Conservation (phyloP, 768 basidiomycete genomes). For the Mycena floridula region DNA sequence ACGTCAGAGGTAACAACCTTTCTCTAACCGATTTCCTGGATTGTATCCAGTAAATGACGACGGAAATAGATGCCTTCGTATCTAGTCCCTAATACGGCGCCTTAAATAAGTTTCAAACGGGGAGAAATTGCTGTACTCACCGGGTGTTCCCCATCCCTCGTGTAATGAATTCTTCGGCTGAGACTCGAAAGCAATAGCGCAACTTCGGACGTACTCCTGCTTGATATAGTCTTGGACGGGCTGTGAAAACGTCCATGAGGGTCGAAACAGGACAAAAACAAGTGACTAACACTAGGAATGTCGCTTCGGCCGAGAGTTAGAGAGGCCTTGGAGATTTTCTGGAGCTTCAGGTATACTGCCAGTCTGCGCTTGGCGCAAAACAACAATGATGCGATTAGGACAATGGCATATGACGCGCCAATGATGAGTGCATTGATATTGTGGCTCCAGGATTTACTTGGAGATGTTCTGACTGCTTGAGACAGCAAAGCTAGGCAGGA, state of each 20-base stretch:
- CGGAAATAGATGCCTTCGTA: constrained; percentile 61
- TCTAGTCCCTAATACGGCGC: constrained; percentile 42
- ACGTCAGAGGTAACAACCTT: constrained; percentile 5
- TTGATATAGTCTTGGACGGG: constrained; percentile 59
- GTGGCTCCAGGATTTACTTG: constrained; percentile 42
- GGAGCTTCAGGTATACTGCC: constrained; percentile 56
- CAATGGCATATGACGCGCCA: constrained; percentile 60
- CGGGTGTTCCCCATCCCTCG: constrained; percentile 73
- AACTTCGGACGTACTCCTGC: constrained; percentile 72
- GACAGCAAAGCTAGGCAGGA: constrained; percentile 62
- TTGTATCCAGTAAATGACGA: constrained; percentile 63
- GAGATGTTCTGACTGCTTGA: constrained; percentile 66
- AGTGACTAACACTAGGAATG: constrained; percentile 47
- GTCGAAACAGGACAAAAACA: background rate
- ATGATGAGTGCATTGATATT: constrained; percentile 69
- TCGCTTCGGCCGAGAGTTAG: constrained; percentile 46
- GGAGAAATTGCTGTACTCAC: constrained; percentile 25
- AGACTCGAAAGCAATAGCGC: constrained; percentile 65
- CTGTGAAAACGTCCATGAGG: constrained; percentile 35
- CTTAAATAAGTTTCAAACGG: background rate
- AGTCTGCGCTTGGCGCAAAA: constrained; percentile 67
- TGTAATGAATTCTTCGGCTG: constrained; percentile 61
- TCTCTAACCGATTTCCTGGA: constrained; percentile 58
- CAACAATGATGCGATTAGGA: constrained; percentile 57
- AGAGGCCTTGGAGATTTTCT: constrained; percentile 60